Conservation (phyloP, 164 flowering plant species). For the Vitis riparia region DNA sequence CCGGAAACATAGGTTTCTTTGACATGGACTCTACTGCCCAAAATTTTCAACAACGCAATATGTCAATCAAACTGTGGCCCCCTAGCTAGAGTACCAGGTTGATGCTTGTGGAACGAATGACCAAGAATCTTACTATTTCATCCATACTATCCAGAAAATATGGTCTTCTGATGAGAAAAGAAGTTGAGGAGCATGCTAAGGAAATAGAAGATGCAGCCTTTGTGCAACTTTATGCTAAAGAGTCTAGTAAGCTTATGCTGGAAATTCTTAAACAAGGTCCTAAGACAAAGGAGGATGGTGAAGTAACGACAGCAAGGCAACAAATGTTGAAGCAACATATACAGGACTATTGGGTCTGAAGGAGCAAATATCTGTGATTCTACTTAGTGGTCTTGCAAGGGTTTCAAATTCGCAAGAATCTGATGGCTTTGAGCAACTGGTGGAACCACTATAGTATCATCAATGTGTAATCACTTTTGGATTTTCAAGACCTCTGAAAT, state of each 20-base stretch:
- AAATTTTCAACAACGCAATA: constrained; percentile 22
- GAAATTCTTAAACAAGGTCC: constrained; percentile 65
- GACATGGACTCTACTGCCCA: constrained; percentile 37
- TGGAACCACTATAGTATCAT: too few species aligned
- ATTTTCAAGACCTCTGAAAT: too few species aligned
- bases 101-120: constrained; percentile 57
- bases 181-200: constrained; percentile 59
- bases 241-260: constrained; percentile 59
- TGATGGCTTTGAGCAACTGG: too few species aligned
- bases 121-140: constrained; percentile 50
- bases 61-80: constrained; percentile 66
- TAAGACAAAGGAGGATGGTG: constrained; percentile 29
- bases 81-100: constrained; percentile 55
- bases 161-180: constrained; percentile 51
- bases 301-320: constrained; percentile 3
- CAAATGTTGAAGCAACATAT: too few species aligned
- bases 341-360: too few species aligned
- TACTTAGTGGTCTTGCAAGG: too few species aligned
- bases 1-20: constrained; percentile 10
- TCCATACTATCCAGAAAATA: constrained; percentile 59
- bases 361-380: too few species aligned
- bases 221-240: constrained; percentile 59
- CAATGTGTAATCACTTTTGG: too few species aligned
- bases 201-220: constrained; percentile 52
- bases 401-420: too few species aligned